phyloP scores from a whole-genome alignment of 106 monocot genomes.

The Acorus calamus region DNA sequence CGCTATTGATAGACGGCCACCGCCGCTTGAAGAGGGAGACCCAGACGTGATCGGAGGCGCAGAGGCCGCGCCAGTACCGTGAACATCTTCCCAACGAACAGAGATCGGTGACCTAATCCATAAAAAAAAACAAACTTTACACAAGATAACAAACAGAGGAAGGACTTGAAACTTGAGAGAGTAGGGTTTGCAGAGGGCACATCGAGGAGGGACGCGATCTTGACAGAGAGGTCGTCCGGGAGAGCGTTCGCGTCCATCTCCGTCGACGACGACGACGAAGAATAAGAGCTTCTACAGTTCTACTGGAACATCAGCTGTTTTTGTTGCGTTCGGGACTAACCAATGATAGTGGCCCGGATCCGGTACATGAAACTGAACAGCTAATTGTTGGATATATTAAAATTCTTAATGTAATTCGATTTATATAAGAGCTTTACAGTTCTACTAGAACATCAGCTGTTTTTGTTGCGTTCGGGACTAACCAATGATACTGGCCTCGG shows the following conservation, averaged over 20 bases:
- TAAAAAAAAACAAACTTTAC: not conserved
- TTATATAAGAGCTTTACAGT: too few species aligned
- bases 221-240: slow-evolving; percentile 42
- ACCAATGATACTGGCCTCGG: too few species aligned
- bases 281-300: too few species aligned
- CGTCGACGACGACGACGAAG: too few species aligned
- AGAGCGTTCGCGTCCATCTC: slow-evolving; percentile 16
- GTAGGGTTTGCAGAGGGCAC: slow-evolving; percentile 5
- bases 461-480: too few species aligned
- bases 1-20: slow-evolving; percentile 29
- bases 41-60: slow-evolving; percentile 61
- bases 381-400: too few species aligned
- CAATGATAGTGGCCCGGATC: too few species aligned
- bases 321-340: too few species aligned
- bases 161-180: not conserved
- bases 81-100: slow-evolving; percentile 70
- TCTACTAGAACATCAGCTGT: too few species aligned
- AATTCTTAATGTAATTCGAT: too few species aligned
- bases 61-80: slow-evolving; percentile 42
- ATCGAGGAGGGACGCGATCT: slow-evolving; percentile 46
- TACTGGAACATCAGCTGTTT: too few species aligned
- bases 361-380: too few species aligned
- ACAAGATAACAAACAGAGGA: not conserved
- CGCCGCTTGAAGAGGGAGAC: slow-evolving; percentile 29
- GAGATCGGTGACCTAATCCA: slow-evolving; percentile 37